A percentile compares a stretch with the other conserved stretches of the same genome.
These are phyloP conservation scores for Petunia axillaris DNA, from an alignment of 257 asterid genomes.

Conservation along the genomic window DNA sequence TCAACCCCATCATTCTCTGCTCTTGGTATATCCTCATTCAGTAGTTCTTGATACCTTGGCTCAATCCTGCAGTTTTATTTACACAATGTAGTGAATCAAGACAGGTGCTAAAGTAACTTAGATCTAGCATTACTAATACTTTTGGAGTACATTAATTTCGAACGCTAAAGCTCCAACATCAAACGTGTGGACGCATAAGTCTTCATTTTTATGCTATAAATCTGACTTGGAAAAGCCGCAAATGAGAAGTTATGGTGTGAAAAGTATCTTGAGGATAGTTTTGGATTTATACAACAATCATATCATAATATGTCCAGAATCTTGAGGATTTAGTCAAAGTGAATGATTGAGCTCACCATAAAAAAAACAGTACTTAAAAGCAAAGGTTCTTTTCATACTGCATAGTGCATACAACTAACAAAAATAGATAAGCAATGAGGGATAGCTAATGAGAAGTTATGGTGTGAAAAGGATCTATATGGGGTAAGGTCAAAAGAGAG, in stretches of 20 bases:
- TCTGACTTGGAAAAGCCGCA: neutral
- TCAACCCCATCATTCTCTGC: conserved; percentile 75
- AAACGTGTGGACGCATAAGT: neutral
- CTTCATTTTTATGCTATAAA: neutral
- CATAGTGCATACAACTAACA: neutral
- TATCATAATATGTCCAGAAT: neutral
- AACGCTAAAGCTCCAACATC: neutral
- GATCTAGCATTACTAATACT: neutral
- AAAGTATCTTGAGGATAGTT: neutral
- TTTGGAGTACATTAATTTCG: neutral
- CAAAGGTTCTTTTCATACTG: neutral
- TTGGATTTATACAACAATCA: neutral
- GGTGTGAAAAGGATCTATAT: neutral
- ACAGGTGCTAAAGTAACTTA: neutral
- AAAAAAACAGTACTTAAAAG: no score
- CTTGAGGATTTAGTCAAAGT: neutral
- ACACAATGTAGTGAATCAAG: neutral
- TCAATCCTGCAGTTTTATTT: conserved; percentile 62
- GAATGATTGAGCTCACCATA: neutral
- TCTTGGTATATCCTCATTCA: conserved; percentile 55
- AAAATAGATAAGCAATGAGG: neutral
- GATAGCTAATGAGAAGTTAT: neutral
- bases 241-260: neutral
- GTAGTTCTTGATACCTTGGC: conserved; percentile 86
- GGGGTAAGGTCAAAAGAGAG: neutral